phyloP scores from a whole-genome alignment of 352 stramenopile species.

The Phytophthora crassamura region DNA sequence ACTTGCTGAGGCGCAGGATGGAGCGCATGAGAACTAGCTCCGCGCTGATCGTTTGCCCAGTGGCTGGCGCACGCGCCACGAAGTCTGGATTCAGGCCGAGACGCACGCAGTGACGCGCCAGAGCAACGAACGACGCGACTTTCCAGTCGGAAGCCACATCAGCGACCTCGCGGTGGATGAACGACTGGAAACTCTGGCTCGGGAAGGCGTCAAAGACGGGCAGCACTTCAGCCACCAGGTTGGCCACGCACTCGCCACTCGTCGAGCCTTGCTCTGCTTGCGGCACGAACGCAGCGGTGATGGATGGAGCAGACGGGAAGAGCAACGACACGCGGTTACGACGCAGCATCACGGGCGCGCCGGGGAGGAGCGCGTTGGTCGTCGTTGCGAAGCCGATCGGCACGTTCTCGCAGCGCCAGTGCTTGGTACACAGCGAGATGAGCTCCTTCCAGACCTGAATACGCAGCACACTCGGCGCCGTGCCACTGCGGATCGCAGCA shows the following conservation, averaged over 20 bases:
- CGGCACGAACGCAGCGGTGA: conserved; percentile 55
- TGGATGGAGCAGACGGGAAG: conserved; percentile 62
- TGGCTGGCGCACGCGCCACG: conserved; percentile 5
- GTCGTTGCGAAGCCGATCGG: conserved; percentile 69
- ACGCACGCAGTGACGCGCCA: conserved; percentile 70
- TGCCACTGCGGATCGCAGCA: conserved; percentile 26
- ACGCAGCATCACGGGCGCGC: conserved; percentile 67
- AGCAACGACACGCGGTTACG: conserved; percentile 74
- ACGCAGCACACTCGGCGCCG: conserved; percentile 41
- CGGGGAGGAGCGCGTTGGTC: conserved; percentile 53
- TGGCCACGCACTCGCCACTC: conserved; percentile 51
- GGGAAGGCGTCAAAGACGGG: conserved; percentile 73
- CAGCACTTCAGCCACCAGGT: conserved; percentile 62
- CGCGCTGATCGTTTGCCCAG: conserved; percentile 27
- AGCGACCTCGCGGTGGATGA: conserved; percentile 66
- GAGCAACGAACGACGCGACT: conserved; percentile 70
- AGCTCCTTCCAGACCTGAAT: conserved; percentile 72
- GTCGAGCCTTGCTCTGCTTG: conserved; percentile 31
- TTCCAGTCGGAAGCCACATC: conserved; percentile 68
- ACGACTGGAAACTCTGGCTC: conserved; percentile 63
- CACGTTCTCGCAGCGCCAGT: conserved; percentile 74
- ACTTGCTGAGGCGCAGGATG: conserved; percentile 65
- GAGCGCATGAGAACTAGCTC: conserved; percentile 62
- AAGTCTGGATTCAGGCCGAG: conserved; percentile 41
- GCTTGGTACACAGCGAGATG: conserved; percentile 72